These are phyloP conservation scores for Cyberlindnera saturnus DNA, from an alignment of 805 yeast species.

Conservation along the genomic window DNA sequence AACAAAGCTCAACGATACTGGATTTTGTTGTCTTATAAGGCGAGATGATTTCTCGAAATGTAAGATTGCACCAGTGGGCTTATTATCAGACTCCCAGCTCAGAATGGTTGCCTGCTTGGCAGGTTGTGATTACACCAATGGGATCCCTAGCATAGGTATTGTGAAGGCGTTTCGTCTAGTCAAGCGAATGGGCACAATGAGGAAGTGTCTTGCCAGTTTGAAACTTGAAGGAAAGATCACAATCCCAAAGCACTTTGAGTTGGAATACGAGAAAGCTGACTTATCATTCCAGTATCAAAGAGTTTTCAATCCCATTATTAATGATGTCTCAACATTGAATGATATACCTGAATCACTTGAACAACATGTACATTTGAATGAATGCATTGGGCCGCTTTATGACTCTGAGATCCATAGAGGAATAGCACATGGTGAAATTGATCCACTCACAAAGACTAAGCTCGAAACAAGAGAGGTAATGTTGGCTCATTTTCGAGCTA, in stretches of 20 bases:
- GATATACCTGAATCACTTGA: slow-evolving; percentile 38
- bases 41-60: slow-evolving; percentile 47
- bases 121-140: slow-evolving; percentile 96
- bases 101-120: slow-evolving; percentile 77
- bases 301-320: slow-evolving; percentile 64
- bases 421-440: slow-evolving; percentile 59
- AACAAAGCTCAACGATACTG: slow-evolving; percentile 73
- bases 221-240: slow-evolving; percentile 52
- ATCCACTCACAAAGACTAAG: slow-evolving; percentile 42
- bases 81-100: slow-evolving; percentile 50
- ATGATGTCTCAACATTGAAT: slow-evolving; percentile 50
- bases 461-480: slow-evolving; percentile 17
- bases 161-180: slow-evolving; percentile 66
- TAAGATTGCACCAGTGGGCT: slow-evolving; percentile 43
- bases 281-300: slow-evolving; percentile 80
- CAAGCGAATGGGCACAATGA: slow-evolving; percentile 42
- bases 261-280: slow-evolving; percentile 60
- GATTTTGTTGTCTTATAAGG: slow-evolving; percentile 63
- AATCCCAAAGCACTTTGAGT: slow-evolving; percentile 52
- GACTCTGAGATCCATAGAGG: slow-evolving; percentile 42
- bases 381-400: slow-evolving; percentile 33
- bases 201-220: slow-evolving; percentile 50
- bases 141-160: slow-evolving; percentile 76
- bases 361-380: slow-evolving; percentile 25
- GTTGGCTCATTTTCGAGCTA: background rate